These are phyloP conservation scores for Annona squamosa DNA, from an alignment of 164 flowering plant species.

Conservation along the genomic window DNA sequence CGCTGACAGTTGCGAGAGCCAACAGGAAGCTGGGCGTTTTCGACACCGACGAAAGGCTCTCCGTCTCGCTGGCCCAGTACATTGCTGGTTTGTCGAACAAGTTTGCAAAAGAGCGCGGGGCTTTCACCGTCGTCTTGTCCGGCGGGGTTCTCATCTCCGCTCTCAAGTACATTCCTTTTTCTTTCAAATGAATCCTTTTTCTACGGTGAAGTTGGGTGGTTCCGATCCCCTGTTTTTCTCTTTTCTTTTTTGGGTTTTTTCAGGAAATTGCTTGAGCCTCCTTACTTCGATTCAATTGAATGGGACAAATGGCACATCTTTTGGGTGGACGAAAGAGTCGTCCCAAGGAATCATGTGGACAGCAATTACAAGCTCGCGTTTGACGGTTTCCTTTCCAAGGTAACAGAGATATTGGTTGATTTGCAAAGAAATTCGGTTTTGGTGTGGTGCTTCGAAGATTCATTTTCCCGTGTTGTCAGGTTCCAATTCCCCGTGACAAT, in stretches of 20 bases:
- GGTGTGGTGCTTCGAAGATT: neutral
- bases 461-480: conserved; percentile 24
- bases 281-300: conserved; percentile 47
- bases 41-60: conserved; percentile 50
- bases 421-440: too few species aligned
- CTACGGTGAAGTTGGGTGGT: neutral
- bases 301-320: conserved; percentile 82
- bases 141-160: conserved; percentile 62
- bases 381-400: conserved; percentile 73
- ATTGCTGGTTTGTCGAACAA: conserved; percentile 51
- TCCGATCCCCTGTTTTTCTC: neutral
- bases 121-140: conserved; percentile 66
- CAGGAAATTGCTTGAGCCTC: conserved; percentile 66
- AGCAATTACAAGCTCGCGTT: conserved; percentile 75
- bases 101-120: conserved; percentile 39
- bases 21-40: conserved; percentile 33
- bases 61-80: conserved; percentile 55
- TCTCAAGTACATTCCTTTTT: conserved; percentile 33
- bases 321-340: conserved; percentile 88
- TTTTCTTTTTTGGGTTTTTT: conserved; percentile 8
- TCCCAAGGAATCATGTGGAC: conserved; percentile 56
- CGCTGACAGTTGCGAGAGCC: neutral
- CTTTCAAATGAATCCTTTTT: neutral
- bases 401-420: conserved; percentile 8
- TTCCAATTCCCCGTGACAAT: conserved; percentile 52